phyloP scores from a whole-genome alignment of 257 asterid genomes.

The Echium plantagineum region DNA sequence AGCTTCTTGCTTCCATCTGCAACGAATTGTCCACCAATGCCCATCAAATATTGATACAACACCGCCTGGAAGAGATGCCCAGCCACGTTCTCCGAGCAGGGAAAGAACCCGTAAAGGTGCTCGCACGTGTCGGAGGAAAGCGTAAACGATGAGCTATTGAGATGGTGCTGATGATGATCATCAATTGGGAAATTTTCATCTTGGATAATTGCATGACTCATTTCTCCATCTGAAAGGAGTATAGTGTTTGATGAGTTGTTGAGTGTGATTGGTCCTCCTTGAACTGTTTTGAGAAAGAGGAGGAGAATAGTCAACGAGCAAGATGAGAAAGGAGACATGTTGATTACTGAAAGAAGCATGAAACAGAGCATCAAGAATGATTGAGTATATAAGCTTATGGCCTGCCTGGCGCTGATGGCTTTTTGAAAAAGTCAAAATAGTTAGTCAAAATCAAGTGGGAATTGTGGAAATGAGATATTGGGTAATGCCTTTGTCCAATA shows the following conservation, averaged over 20 bases:
- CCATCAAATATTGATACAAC: constrained; percentile 36
- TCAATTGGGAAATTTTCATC: no score
- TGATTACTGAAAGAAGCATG: neutral
- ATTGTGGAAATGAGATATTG: no score
- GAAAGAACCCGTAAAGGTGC: constrained; percentile 50
- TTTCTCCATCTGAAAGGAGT: neutral
- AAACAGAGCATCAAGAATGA: neutral
- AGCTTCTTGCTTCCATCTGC: constrained; percentile 35
- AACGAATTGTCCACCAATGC: constrained; percentile 31
- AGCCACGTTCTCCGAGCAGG: constrained; percentile 40
- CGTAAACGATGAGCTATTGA: neutral
- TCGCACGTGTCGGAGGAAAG: constrained; percentile 15
- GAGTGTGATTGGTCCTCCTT: neutral
- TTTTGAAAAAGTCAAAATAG: neutral
- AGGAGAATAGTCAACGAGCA: neutral
- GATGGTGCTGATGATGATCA: neutral
- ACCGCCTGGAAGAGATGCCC: constrained; percentile 35
- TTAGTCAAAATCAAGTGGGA: no score
- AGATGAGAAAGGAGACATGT: neutral
- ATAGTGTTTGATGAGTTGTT: no score
- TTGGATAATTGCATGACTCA: neutral
- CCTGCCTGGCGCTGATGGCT: neutral
- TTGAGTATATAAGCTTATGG: neutral
- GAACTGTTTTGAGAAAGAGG: neutral
- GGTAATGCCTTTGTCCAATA: no score